Conservation (phyloP, 257 asterid species). For the Solanum tarijense region DNA sequence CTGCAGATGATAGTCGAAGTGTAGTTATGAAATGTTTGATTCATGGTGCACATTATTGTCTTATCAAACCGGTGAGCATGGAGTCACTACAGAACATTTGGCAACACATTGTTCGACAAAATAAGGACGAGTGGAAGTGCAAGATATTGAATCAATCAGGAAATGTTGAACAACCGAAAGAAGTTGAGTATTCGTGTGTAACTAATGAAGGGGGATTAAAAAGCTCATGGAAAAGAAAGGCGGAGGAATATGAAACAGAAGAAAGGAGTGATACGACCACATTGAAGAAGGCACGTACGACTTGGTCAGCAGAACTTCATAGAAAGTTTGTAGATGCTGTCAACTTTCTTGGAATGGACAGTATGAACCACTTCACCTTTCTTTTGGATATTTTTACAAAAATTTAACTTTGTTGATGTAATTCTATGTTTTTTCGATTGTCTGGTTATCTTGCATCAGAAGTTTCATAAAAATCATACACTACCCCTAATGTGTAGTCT, state of each 20-base stretch:
- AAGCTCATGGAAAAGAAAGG: constrained; percentile 36
- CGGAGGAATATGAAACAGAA: constrained; percentile 17
- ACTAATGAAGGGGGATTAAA: constrained; percentile 64
- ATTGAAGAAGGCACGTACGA: constrained; percentile 71
- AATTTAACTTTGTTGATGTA: neutral
- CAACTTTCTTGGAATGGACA: constrained; percentile 74
- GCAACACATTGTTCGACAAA: constrained; percentile 89
- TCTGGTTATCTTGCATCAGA: neutral
- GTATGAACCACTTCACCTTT: constrained; percentile 31
- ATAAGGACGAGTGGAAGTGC: constrained; percentile 60
- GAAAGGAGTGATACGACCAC: constrained; percentile 65
- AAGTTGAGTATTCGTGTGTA: constrained; percentile 57
- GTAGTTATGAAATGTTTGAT: constrained; percentile 92
- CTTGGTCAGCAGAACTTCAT: constrained; percentile 92
- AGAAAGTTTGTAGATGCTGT: constrained; percentile 85
- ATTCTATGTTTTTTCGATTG: neutral
- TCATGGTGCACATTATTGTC: constrained; percentile 90
- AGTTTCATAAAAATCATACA: neutral
- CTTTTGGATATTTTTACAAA: neutral
- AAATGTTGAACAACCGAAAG: constrained; percentile 40
- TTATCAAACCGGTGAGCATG: constrained; percentile 74
- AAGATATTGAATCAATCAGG: constrained; percentile 53
- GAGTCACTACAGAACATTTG: constrained; percentile 95
- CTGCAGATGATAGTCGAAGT: constrained; percentile 72
- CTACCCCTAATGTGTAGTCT: neutral